These are phyloP conservation scores for Nicotiana benthamiana DNA, from an alignment of 257 asterid species.

Conservation along the genomic window DNA sequence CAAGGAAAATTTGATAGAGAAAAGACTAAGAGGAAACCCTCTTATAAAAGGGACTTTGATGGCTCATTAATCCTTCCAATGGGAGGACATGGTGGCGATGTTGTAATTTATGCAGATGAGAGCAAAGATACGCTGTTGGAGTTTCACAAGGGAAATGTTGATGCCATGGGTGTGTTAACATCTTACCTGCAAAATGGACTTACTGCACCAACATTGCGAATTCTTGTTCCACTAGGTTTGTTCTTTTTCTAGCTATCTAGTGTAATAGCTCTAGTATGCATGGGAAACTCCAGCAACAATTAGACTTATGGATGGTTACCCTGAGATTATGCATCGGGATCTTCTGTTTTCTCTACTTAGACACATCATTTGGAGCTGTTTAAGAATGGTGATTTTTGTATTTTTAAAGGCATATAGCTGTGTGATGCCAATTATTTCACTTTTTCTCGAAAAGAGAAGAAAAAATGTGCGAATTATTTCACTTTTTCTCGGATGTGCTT, in stretches of 20 bases:
- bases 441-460: no score
- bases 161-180: constrained; percentile 80
- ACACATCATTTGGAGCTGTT: not conserved
- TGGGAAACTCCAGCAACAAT: not conserved
- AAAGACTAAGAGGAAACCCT: constrained; percentile 43
- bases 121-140: constrained; percentile 70
- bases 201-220: constrained; percentile 59
- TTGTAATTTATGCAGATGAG: constrained; percentile 77
- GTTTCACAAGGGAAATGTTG: constrained; percentile 85
- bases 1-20: constrained; percentile 46
- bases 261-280: not conserved
- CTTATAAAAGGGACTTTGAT: constrained; percentile 79
- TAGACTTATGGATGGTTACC: not conserved
- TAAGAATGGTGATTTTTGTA: not conserved
- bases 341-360: not conserved
- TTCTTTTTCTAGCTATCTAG: constrained; percentile 4
- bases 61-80: constrained; percentile 83
- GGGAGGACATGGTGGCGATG: constrained; percentile 91
- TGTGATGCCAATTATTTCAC: not conserved
- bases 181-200: constrained; percentile 66
- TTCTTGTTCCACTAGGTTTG: constrained; percentile 88
- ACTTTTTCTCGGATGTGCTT: not conserved
- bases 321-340: not conserved
- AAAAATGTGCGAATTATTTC: not conserved
- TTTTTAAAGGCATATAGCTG: not conserved